These are phyloP conservation scores for Periconia sp. DNA, from an alignment of 2,329 filamentous ascomycete species.

Conservation along the genomic window DNA sequence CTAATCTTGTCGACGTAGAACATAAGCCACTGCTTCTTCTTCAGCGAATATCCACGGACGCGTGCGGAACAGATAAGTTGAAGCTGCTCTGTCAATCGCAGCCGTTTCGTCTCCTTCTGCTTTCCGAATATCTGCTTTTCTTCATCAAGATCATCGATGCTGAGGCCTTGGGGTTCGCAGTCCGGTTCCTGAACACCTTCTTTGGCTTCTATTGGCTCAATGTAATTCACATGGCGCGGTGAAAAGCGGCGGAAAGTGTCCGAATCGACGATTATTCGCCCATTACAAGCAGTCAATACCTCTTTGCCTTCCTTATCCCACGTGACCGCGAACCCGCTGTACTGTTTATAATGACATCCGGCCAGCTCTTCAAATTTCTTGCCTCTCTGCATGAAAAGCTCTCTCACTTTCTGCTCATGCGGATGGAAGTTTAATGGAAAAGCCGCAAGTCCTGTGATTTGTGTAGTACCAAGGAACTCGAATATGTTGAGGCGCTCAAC, in stretches of 20 bases:
- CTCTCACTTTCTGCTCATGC: slow-evolving; percentile 67
- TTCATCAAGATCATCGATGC: slow-evolving; percentile 17
- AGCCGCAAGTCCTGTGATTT: slow-evolving; percentile 76
- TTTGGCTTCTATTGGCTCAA: slow-evolving; percentile 23
- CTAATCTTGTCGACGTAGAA: slow-evolving; percentile 78
- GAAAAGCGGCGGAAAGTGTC: slow-evolving; percentile 54
- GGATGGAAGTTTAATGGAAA: slow-evolving; percentile 83
- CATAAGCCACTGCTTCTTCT: slow-evolving; percentile 88
- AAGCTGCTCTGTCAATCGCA: slow-evolving; percentile 77
- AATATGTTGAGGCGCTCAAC: slow-evolving; percentile 25
- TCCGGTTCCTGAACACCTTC: slow-evolving; percentile 19
- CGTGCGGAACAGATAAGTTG: slow-evolving; percentile 81
- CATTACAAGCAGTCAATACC: slow-evolving; percentile 67
- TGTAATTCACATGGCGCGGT: slow-evolving; percentile 41
- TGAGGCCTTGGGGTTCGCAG: slow-evolving; percentile 48
- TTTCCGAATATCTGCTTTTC: slow-evolving; percentile 23
- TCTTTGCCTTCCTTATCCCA: slow-evolving; percentile 30
- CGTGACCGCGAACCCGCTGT: slow-evolving; percentile 67
- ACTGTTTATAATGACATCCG: slow-evolving; percentile 80
- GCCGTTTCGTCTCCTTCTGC: slow-evolving; percentile 42
- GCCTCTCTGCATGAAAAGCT: slow-evolving; percentile 75
- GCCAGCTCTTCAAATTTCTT: slow-evolving; percentile 79
- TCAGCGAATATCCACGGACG: slow-evolving; percentile 83
- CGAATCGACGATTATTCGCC: slow-evolving; percentile 84
- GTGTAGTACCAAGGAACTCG: slow-evolving; percentile 75